Evolutionary conservation across 768 basidiomycete genomes (phyloP), one percentile per base, ranked within the genome.

Genomic region (Boletus patriciae): DNA sequence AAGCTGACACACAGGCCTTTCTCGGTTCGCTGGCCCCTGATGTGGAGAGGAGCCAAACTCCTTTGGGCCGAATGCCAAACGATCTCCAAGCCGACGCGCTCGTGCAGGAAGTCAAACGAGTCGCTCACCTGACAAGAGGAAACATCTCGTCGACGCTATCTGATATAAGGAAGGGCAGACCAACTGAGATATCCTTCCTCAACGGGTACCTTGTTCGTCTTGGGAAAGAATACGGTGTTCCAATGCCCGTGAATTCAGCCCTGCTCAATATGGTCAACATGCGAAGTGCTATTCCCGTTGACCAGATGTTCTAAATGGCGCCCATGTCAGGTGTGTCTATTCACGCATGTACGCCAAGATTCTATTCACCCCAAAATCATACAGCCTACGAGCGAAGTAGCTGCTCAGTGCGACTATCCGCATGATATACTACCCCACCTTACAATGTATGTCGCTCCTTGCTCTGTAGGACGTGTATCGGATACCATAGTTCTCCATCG

Each of bases 61-160:
- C 69, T 27, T 46, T 76, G 16, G 74, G 73, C 40, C 73, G 77
- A 27, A 70, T 86, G 47, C 78, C 89, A 25, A 67, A 65, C 4
- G 72, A 74, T 3, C 74, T 92, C 37, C 73, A 75, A 27, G 61
- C 74, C 1, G 60, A 67, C 3, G 72, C 75, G 23, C 76, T 96
- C 40, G 71, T 80, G 60, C 63, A 74, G 42, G 84, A 91, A 66
- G 84, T 86, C 33, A 47, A 80, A 49, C 79, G 80, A 21, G 80
- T 93, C 43, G 81, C 84, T 15, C 59, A 76, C 8, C 52, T 74
- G 23, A 95, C 92, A 4, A 74, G 73, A 40, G 73, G 74, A 13
- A 93, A 94, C 67, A 80, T 85, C 50, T 93, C 92, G 7, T 91
- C 88, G 16, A 97, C 93, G 83, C 76, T 93, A 18, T 68, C 77